Conservation (phyloP, 1,284 basidiomycete genomes). For the Sanghuangporus baumii region DNA sequence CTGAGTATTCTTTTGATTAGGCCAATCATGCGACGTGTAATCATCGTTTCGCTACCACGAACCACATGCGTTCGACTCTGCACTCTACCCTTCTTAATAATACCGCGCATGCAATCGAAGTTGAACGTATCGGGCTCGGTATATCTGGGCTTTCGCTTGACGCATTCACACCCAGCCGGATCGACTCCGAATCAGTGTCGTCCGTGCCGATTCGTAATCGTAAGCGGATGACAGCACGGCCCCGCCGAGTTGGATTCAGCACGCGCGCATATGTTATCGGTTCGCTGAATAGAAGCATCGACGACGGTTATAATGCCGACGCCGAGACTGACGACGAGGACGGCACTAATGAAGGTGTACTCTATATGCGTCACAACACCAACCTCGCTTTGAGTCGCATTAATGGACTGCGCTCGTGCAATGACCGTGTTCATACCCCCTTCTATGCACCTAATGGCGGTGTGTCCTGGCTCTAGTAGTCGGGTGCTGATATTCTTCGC, state of each 20-base stretch:
- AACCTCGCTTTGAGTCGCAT: not conserved
- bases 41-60: not conserved
- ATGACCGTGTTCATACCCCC: not conserved
- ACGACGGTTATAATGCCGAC: not conserved
- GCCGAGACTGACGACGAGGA: not conserved
- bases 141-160: not conserved
- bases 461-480: not conserved
- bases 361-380: not conserved
- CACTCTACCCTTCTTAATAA: not conserved
- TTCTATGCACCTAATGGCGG: not conserved
- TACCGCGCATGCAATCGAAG: not conserved
- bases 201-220: not conserved
- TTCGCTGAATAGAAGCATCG: not conserved
- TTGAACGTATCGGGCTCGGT: conserved; percentile 2
- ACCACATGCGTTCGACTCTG: not conserved
- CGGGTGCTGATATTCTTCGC: not conserved
- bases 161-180: not conserved
- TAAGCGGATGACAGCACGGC: not conserved
- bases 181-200: not conserved
- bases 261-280: not conserved
- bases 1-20: not conserved
- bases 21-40: not conserved
- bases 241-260: not conserved
- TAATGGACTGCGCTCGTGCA: not conserved
- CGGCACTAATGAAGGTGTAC: not conserved